Conservation (phyloP, 2,329 filamentous ascomycete species). For the Aplosporella prunicola region DNA sequence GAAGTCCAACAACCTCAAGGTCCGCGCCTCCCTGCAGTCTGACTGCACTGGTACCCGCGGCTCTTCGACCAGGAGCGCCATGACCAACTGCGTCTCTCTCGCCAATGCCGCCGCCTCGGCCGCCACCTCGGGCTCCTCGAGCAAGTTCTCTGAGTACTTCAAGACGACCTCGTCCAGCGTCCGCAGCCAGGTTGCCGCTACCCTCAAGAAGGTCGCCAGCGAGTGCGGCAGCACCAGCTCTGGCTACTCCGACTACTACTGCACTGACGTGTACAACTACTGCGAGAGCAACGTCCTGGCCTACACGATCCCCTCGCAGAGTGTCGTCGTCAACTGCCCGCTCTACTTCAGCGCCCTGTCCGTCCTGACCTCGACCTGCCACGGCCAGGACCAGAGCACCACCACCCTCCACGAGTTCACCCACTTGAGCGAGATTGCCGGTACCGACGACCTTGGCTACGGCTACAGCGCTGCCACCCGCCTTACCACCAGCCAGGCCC, state of each 20-base stretch:
- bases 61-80: constrained; percentile 39
- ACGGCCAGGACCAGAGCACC: constrained; percentile 56
- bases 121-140: constrained; percentile 39
- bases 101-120: constrained; percentile 45
- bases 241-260: constrained; percentile 47
- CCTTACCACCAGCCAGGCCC: constrained; percentile 41
- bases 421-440: constrained; percentile 49
- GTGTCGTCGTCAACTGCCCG: constrained; percentile 53
- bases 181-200: constrained; percentile 42
- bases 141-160: constrained; percentile 52
- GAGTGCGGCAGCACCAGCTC: constrained; percentile 46
- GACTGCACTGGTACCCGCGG: constrained; percentile 46
- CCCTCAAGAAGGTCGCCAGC: constrained; percentile 43
- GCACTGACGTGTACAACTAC: constrained; percentile 46
- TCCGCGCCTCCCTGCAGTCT: constrained; percentile 43
- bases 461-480: constrained; percentile 37
- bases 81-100: constrained; percentile 46
- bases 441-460: constrained; percentile 47
- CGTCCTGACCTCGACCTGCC: constrained; percentile 43
- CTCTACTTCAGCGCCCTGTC: constrained; percentile 49
- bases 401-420: constrained; percentile 58
- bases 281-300: constrained; percentile 48
- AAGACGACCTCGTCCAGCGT: constrained; percentile 43
- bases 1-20: constrained; percentile 33
- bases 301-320: constrained; percentile 48